Conservation (phyloP, 2,329 filamentous ascomycete species). For the Fusarium devonianum region DNA sequence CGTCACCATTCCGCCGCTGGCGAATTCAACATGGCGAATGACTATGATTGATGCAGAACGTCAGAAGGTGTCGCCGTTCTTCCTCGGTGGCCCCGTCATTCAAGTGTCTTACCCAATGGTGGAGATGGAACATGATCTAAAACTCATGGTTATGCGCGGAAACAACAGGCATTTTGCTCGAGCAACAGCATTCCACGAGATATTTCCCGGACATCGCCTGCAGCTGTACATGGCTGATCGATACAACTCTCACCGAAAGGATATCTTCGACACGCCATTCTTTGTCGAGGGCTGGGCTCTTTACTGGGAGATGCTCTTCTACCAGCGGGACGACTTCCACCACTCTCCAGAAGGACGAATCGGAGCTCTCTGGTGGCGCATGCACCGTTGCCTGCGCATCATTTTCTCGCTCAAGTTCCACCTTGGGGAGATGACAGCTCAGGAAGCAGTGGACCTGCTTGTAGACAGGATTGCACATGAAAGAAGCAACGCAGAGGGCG, state of each 20-base stretch:
- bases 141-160: constrained; percentile 31
- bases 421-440: constrained; percentile 26
- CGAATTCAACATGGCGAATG: constrained; percentile 34
- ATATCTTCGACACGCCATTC: constrained; percentile 25
- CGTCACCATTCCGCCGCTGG: constrained; percentile 12
- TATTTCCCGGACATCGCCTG: constrained; percentile 22
- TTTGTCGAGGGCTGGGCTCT: constrained; percentile 30
- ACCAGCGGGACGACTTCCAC: constrained; percentile 21
- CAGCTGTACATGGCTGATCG: constrained; percentile 31
- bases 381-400: constrained; percentile 26
- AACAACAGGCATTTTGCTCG: constrained; percentile 27
- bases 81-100: constrained; percentile 20
- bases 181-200: constrained; percentile 24
- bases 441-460: constrained; percentile 21
- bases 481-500: constrained; percentile 27
- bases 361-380: constrained; percentile 29
- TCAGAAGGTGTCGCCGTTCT: constrained; percentile 21
- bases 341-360: constrained; percentile 22
- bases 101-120: constrained; percentile 23
- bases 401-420: constrained; percentile 24
- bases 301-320: constrained; percentile 33
- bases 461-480: constrained; percentile 18
- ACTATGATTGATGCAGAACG: constrained; percentile 24
- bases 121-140: constrained; percentile 24
- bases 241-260: constrained; percentile 23